Evolutionary conservation across 179 eudicot genomes (phyloP), one percentile per base, ranked within the genome.

Genomic region (Corrigiola litoralis): DNA sequence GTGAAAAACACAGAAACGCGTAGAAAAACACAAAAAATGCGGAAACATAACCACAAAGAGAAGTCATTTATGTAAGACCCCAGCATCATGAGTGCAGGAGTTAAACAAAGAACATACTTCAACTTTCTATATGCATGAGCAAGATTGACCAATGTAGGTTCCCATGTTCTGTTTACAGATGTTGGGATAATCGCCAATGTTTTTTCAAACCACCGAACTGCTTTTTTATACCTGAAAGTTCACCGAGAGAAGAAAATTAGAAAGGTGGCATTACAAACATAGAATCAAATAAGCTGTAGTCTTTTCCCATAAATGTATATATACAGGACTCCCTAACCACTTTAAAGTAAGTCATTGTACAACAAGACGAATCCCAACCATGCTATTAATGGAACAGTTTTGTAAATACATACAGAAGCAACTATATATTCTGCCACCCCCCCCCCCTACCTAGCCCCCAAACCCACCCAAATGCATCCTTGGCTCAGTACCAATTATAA

Each of bases 131-230:
- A 69, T n/a, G 96, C 77, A 74, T 92, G 97, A 42, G 97, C 97
- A 45, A 94, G 88, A 77, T 90, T 90, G 71, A 86, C 88, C 46
- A 94, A 45, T 29, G 99, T 94, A 36, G 97, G 84, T 76, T 94
- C 97, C 99, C 99, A 94, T 74, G 81, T 80, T 72, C 82, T 89
- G 70, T 72, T 83, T 61, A 84, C 68, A 33, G 95, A 71, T 31
- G 94, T 81, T 46, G 97, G 91, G 71, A 86, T 65, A 62, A 42
- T 82, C 37, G 79, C 76, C 82, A 92, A 72, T 55, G 98, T 92
- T 71, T 81, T 84, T 86, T 92, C 88, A 80, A 92, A 87, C 98
- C 98, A 92, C 78, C 80, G 74, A 55, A 85, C 95, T 40, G 95
- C 87, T 49, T 81, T 90, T 60, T 82, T 76, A 74, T 90, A 90